These are phyloP conservation scores for Salix arbutifolia DNA, from an alignment of 345 rosid species.

Conservation along the genomic window DNA sequence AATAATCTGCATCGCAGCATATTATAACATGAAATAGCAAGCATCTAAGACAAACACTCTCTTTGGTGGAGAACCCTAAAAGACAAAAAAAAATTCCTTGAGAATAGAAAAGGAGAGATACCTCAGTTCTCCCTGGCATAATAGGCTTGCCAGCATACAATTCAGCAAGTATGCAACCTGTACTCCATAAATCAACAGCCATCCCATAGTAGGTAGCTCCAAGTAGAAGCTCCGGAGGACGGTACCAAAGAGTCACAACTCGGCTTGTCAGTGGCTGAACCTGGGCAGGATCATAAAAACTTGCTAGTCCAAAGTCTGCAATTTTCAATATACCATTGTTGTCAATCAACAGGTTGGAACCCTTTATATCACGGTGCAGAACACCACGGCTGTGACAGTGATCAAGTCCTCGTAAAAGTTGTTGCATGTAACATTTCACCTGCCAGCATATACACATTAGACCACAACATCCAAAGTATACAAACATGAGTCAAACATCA, in stretches of 20 bases:
- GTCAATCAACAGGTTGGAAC: constrained; percentile 90
- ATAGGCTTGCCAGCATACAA: constrained; percentile 95
- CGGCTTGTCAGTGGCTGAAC: constrained; percentile 85
- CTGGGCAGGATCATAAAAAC: constrained; percentile 71
- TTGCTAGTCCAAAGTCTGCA: constrained; percentile 97
- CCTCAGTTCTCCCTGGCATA: constrained; percentile 99
- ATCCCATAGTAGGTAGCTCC: constrained; percentile 89
- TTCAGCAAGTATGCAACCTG: constrained; percentile 96
- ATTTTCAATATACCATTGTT: constrained; percentile 86
- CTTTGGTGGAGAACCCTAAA: not conserved
- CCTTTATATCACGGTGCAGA: constrained; percentile 94
- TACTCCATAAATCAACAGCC: constrained; percentile 95
- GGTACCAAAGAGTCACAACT: constrained; percentile 97
- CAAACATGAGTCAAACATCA: not conserved
- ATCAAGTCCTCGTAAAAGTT: constrained; percentile 77
- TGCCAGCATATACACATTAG: constrained; percentile 22
- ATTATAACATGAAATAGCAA: not conserved
- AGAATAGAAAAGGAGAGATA: constrained; percentile 15
- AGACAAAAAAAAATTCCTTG: too few species aligned
- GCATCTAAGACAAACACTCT: not conserved
- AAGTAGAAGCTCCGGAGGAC: constrained; percentile 93
- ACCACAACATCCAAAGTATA: not conserved
- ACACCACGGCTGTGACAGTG: constrained; percentile 96
- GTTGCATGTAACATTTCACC: constrained; percentile 97
- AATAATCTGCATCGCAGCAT: not conserved